phyloP scores from a whole-genome alignment of 1,284 basidiomycete genomes.

The Naganishia sp. region DNA sequence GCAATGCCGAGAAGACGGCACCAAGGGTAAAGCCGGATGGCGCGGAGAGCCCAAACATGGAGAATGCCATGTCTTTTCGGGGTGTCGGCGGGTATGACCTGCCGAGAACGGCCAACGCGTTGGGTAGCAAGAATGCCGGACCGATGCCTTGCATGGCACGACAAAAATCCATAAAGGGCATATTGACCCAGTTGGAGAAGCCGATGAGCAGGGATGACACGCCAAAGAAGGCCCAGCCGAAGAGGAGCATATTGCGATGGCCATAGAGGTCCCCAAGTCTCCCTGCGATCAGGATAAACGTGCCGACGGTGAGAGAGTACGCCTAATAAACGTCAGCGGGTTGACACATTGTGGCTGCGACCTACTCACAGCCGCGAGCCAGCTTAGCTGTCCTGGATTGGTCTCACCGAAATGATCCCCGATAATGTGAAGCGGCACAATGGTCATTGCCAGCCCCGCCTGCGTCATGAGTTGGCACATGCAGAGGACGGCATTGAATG shows the following conservation, averaged over 20 bases:
- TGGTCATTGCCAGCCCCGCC: conserved; percentile 39
- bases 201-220: conserved; percentile 19
- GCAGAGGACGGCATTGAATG: conserved; percentile 37
- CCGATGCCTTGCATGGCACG: conserved; percentile 42
- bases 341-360: conserved; percentile 31
- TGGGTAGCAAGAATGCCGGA: conserved; percentile 40
- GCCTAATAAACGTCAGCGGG: conserved; percentile 23
- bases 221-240: conserved; percentile 20
- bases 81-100: conserved; percentile 38
- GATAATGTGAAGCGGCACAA: conserved; percentile 39
- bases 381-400: conserved; percentile 37
- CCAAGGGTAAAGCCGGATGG: conserved; percentile 41
- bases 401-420: conserved; percentile 36
- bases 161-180: conserved; percentile 35
- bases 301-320: conserved; percentile 39
- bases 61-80: conserved; percentile 39
- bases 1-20: conserved; percentile 36
- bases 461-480: conserved; percentile 40
- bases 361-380: conserved; percentile 38
- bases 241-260: conserved; percentile 28
- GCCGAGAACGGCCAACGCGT: conserved; percentile 40
- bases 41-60: conserved; percentile 40
- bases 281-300: conserved; percentile 40
- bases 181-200: conserved; percentile 13
- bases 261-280: conserved; percentile 41